A percentile compares a stretch with the other conserved stretches of the same genome.
Conservation (phyloP, 768 basidiomycete species). For the Tubosaeta sp. region DNA sequence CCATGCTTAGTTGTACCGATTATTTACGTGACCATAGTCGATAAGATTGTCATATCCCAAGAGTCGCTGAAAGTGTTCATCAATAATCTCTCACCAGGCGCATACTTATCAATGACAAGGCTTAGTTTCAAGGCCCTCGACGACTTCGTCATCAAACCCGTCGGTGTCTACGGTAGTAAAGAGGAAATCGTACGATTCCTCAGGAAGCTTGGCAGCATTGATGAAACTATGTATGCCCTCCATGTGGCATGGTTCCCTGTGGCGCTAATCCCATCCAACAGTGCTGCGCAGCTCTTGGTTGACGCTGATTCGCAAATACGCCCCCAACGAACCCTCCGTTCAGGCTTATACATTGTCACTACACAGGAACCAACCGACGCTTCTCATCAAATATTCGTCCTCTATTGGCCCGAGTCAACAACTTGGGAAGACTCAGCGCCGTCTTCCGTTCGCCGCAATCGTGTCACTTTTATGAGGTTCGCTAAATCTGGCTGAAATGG, state of each 20-base stretch:
- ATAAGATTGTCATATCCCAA: conserved; percentile 66
- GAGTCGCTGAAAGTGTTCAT: conserved; percentile 46
- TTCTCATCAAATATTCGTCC: conserved; percentile 36
- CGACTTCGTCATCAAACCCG: no score
- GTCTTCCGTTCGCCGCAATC: conserved; percentile 40
- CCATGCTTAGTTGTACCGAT: neutral
- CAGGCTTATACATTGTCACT: conserved; percentile 19
- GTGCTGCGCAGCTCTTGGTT: conserved; percentile 11
- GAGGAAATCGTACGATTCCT: conserved; percentile 47
- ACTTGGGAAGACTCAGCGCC: conserved; percentile 54
- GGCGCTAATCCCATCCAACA: neutral
- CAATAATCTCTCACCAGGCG: conserved; percentile 44
- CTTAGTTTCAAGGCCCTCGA: no score
- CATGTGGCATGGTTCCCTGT: fast-evolving
- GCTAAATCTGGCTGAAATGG: neutral
- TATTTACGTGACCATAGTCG: conserved; percentile 34
- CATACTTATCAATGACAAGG: conserved; percentile 50
- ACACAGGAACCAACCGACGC: neutral
- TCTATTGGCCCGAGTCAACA: conserved; percentile 60
- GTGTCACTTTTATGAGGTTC: conserved; percentile 57
- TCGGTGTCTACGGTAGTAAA: conserved; percentile 56
- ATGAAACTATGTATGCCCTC: conserved; percentile 38
- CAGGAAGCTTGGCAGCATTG: conserved; percentile 31
- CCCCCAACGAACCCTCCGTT: conserved; percentile 13
- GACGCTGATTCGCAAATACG: conserved; percentile 4